phyloP scores from a whole-genome alignment of 768 basidiomycete genomes.

The Daedaleopsis sinensis region DNA sequence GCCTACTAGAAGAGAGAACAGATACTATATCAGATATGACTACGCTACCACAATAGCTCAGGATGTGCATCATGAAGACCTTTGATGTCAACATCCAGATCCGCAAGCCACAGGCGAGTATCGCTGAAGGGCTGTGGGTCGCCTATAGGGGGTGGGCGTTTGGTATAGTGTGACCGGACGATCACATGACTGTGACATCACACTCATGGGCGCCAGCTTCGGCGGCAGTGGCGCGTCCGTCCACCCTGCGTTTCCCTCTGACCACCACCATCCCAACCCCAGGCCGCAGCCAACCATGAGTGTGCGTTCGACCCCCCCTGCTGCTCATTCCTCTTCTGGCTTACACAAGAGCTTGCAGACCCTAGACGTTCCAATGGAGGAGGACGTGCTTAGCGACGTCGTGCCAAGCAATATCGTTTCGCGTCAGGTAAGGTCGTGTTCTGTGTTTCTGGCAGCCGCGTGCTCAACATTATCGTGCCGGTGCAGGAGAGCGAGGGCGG shows the following conservation, averaged over 20 bases:
- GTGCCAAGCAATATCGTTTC: constrained; percentile 92
- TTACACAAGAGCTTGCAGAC: constrained; percentile 4
- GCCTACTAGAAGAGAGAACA: too few species aligned
- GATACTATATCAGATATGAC: too few species aligned
- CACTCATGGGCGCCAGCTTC: neutral
- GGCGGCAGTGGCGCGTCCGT: neutral
- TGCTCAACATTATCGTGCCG: neutral
- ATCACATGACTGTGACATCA: neutral
- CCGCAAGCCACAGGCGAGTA: too few species aligned
- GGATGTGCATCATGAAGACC: too few species aligned
- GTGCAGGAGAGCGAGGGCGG: constrained; percentile 64
- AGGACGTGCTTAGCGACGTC: constrained; percentile 89
- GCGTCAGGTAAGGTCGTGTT: constrained; percentile 60
- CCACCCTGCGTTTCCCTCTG: neutral
- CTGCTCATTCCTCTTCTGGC: neutral
- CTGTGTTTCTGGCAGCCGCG: neutral
- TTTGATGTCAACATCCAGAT: too few species aligned
- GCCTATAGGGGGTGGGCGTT: neutral
- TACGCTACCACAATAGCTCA: too few species aligned
- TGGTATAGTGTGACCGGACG: neutral
- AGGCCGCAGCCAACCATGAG: neutral
- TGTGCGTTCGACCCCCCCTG: neutral
- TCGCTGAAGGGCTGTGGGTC: too few species aligned
- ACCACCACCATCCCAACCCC: neutral
- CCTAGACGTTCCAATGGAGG: constrained; percentile 44